Conservation (phyloP, 2,329 filamentous ascomycete species). For the Ophiosphaerella korrae region DNA sequence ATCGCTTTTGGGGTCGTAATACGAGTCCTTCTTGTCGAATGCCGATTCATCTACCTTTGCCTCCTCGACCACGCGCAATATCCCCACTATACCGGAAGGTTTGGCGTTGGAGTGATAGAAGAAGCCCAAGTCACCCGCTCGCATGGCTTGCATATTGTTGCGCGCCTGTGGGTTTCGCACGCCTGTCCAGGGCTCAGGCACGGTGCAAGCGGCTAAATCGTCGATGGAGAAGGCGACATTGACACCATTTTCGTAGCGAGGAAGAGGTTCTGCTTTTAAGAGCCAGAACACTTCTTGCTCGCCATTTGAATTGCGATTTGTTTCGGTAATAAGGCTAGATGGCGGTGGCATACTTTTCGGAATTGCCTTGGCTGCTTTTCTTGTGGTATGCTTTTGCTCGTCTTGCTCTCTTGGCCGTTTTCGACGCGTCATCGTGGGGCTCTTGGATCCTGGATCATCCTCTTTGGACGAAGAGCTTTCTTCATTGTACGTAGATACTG, state of each 20-base stretch:
- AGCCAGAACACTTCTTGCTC: conserved; percentile 52
- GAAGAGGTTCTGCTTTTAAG: conserved; percentile 72
- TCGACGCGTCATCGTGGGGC: conserved; percentile 29
- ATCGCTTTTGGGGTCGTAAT: conserved; percentile 80
- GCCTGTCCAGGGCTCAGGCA: conserved; percentile 89
- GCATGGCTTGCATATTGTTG: conserved; percentile 92
- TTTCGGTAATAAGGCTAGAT: conserved; percentile 18
- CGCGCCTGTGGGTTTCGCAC: conserved; percentile 65
- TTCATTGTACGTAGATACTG: conserved; percentile 28
- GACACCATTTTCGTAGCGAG: conserved; percentile 81
- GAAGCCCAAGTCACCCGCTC: conserved; percentile 87
- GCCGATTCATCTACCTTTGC: conserved; percentile 79
- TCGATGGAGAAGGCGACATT: conserved; percentile 96
- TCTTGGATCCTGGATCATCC: conserved; percentile 24
- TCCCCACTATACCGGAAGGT: conserved; percentile 81
- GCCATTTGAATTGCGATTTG: conserved; percentile 35
- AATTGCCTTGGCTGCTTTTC: conserved; percentile 18
- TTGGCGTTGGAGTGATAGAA: conserved; percentile 98
- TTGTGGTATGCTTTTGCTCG: conserved; percentile 10
- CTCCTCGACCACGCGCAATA: conserved; percentile 87
- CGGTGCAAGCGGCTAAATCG: conserved; percentile 72
- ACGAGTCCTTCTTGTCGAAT: conserved; percentile 73
- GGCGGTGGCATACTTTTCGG: conserved; percentile 3
- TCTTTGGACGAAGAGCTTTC: conserved; percentile 18
- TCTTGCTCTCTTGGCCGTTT: conserved; percentile 34